phyloP scores from a whole-genome alignment of 352 stramenopile genomes.

The Phytophthora sp. region DNA sequence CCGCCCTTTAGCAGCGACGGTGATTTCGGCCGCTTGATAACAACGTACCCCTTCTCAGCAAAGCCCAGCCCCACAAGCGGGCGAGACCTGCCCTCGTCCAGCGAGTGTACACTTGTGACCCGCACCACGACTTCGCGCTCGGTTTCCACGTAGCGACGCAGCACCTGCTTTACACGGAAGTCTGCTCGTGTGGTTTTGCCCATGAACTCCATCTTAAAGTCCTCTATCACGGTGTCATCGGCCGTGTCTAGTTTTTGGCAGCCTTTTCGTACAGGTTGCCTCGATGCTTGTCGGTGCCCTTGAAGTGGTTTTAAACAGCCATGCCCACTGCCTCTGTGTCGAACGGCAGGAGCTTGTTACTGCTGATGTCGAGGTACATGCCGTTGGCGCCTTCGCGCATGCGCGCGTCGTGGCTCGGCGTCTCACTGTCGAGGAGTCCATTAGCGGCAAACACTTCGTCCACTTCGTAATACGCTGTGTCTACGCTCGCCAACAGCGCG shows the following conservation, averaged over 20 bases:
- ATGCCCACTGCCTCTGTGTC: constrained; percentile 7
- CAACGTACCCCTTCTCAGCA: constrained; percentile 30
- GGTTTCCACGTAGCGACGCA: constrained; percentile 25
- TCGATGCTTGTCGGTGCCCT: constrained; percentile 22
- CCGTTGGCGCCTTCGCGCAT: constrained; percentile 28
- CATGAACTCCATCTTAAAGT: constrained; percentile 53
- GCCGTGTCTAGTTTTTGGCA: constrained; percentile 10
- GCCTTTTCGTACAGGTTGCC: constrained; percentile 25
- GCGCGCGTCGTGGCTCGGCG: constrained; percentile 9
- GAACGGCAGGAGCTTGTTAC: constrained; percentile 43
- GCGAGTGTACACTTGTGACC: constrained; percentile 24
- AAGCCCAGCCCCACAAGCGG: constrained; percentile 28
- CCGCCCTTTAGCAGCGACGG: constrained; percentile 3
- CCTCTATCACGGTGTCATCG: constrained; percentile 58
- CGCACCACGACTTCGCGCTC: constrained; percentile 28
- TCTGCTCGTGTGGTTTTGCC: constrained; percentile 48
- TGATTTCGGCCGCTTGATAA: constrained; percentile 23
- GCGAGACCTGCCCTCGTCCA: constrained; percentile 24
- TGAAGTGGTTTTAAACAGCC: constrained; percentile 37
- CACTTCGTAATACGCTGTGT: constrained; percentile 36
- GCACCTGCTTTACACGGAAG: constrained; percentile 60
- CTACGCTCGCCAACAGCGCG: constrained; percentile 26
- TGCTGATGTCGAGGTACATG: constrained; percentile 40
- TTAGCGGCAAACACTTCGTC: constrained; percentile 36
- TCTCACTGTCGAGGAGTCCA: constrained; percentile 23